Conservation (phyloP, 768 basidiomycete genomes). For the Chlorophyllum brunneum region DNA sequence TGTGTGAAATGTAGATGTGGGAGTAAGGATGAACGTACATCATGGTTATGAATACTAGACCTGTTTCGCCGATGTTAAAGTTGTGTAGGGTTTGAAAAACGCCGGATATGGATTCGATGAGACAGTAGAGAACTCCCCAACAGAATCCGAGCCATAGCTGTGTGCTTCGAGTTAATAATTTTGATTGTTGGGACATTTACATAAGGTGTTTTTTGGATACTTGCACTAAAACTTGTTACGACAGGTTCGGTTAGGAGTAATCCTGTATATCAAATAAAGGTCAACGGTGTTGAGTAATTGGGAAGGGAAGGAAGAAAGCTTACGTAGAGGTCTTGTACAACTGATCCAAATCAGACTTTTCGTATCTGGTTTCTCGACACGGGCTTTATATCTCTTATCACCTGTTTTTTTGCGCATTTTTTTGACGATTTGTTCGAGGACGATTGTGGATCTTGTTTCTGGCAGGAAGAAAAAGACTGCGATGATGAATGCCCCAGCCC, state of each 20-base stretch:
- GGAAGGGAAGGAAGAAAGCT: constrained; percentile 22
- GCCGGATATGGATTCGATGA: constrained; percentile 46
- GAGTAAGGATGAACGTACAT: constrained; percentile 32
- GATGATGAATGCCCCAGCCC: constrained; percentile 40
- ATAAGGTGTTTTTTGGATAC: too few species aligned
- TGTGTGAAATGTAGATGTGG: too few species aligned
- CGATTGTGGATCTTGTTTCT: constrained; percentile 72
- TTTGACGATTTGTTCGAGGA: constrained; percentile 63
- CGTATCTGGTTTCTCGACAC: constrained; percentile 55
- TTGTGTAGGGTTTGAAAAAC: constrained; percentile 54
- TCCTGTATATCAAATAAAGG: constrained; percentile 31
- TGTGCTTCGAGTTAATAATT: too few species aligned
- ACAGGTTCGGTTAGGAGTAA: constrained; percentile 70
- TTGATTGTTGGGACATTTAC: too few species aligned
- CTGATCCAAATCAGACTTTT: constrained; percentile 63
- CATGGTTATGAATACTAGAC: constrained; percentile 56
- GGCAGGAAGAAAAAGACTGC: constrained; percentile 50
- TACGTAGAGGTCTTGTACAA: constrained; percentile 68
- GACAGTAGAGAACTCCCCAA: constrained; percentile 72
- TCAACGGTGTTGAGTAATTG: background rate
- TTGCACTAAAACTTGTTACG: constrained; percentile 68
- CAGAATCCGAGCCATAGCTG: constrained; percentile 74
- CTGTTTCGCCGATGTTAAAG: constrained; percentile 57
- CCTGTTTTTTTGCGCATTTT: constrained; percentile 63
- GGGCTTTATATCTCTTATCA: constrained; percentile 56